Evolutionary conservation across 371 early-diverging fungal species (phyloP).

Genomic region (Coemansia linderi): DNA sequence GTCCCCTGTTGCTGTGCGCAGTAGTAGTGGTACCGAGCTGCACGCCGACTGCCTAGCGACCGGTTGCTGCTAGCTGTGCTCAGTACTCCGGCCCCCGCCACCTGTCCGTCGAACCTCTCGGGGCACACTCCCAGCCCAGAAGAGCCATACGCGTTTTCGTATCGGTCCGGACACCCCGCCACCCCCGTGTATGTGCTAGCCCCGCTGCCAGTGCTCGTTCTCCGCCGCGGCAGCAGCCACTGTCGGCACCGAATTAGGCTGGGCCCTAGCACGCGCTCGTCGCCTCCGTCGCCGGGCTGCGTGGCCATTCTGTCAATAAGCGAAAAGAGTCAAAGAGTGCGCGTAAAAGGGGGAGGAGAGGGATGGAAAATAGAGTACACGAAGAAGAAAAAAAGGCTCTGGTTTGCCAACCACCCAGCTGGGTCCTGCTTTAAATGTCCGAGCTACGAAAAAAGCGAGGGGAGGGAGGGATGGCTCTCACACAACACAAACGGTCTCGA

Average conservation of each 20-base stretch:
- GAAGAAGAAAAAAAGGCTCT: not conserved
- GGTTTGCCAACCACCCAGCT: not conserved
- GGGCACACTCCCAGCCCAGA: not conserved
- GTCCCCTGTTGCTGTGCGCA: not conserved
- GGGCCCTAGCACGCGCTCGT: not conserved
- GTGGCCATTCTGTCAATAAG: not conserved
- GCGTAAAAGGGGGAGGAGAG: not conserved
- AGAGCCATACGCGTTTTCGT: not conserved
- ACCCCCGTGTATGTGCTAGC: conserved; percentile 3
- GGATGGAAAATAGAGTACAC: not conserved
- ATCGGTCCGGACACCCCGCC: not conserved
- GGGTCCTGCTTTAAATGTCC: conserved; percentile 2
- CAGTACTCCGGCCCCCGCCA: not conserved
- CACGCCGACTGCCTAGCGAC: conserved; percentile 3
- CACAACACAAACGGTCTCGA: conserved; percentile 1
- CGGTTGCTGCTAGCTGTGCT: conserved; percentile 6
- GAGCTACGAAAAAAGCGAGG: not conserved
- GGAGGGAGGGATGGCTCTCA: conserved; percentile 2
- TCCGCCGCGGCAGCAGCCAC: conserved; percentile 12
- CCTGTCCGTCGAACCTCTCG: not conserved
- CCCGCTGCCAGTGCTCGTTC: not conserved
- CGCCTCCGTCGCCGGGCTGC: not conserved
- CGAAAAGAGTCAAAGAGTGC: not conserved
- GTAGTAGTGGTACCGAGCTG: not conserved
- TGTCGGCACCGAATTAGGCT: conserved; percentile 4